A percentile compares a stretch with the other conserved stretches of the same genome.
Conservation (phyloP, 495 filamentous ascomycete species). For the Daldinia vernicosa region DNA sequence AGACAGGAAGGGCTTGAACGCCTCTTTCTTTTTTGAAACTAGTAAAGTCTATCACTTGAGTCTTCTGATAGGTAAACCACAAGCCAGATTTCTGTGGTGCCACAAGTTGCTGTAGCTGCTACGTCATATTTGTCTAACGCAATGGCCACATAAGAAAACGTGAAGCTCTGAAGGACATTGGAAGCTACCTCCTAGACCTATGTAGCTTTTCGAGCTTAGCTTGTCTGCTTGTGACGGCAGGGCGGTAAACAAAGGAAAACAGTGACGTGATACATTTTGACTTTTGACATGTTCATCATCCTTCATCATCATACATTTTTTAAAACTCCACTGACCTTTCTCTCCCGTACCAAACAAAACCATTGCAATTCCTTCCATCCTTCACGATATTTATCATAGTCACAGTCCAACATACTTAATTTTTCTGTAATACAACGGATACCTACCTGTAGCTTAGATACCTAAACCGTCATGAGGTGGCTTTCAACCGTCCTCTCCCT, state of each 20-base stretch:
- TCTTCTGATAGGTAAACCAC: not conserved
- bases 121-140: conserved; percentile 37
- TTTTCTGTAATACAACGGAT: not conserved
- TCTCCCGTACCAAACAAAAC: conserved; percentile 24
- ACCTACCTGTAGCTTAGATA: not conserved
- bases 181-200: too few species aligned
- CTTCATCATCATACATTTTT: conserved; percentile 34
- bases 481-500: conserved; percentile 73
- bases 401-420: not conserved
- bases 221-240: too few species aligned
- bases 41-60: not conserved
- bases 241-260: conserved; percentile 38
- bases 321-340: conserved; percentile 20
- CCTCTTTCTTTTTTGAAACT: conserved; percentile 20
- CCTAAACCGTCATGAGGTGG: conserved; percentile 72
- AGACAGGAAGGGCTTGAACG: not conserved
- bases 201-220: conserved; percentile 1
- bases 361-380: conserved; percentile 13
- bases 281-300: conserved; percentile 26
- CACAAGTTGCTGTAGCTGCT: conserved; percentile 26
- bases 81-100: not conserved
- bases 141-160: conserved; percentile 16
- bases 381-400: conserved; percentile 14
- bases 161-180: not conserved
- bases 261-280: conserved; percentile 40